Evolutionary conservation across 1,284 basidiomycete genomes (phyloP).

Genomic region (Heliocybe sulcata): DNA sequence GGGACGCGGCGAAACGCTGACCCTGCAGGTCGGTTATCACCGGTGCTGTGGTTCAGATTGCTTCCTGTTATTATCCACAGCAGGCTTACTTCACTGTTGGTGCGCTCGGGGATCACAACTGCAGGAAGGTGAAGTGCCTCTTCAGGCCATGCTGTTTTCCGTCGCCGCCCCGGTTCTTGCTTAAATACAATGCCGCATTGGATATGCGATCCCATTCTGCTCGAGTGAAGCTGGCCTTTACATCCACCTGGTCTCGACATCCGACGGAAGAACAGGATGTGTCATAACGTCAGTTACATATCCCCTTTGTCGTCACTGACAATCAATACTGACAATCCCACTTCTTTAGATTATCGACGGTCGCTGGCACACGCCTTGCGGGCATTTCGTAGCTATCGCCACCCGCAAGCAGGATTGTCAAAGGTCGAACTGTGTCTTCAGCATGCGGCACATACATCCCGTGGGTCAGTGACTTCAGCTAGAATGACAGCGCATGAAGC

Average conservation of each 20-base stretch:
- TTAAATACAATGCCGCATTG: background rate
- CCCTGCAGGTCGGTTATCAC: background rate
- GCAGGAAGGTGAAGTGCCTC: background rate
- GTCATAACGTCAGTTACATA: slow-evolving; percentile 59
- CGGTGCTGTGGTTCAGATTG: background rate
- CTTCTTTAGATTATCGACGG: slow-evolving; percentile 63
- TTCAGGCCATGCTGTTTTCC: background rate
- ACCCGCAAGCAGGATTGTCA: slow-evolving; percentile 65
- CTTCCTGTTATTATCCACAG: too few species aligned
- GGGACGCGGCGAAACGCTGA: background rate
- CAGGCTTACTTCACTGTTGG: background rate
- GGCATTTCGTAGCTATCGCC: slow-evolving; percentile 72
- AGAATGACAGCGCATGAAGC: background rate
- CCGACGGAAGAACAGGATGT: slow-evolving; percentile 45
- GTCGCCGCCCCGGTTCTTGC: background rate
- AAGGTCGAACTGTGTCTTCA: slow-evolving; percentile 61
- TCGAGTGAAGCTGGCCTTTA: background rate
- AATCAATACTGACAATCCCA: slow-evolving; percentile 5
- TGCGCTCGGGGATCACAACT: background rate
- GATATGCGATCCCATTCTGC: background rate
- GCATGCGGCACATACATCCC: slow-evolving; percentile 52
- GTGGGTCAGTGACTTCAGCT: slow-evolving; percentile 32
- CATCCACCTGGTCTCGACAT: slow-evolving; percentile 1
- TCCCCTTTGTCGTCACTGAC: background rate
- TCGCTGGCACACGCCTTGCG: slow-evolving; percentile 62